These are phyloP conservation scores for Ophiostoma himal-ulmi DNA, from an alignment of 2,329 filamentous ascomycete genomes.

Conservation along the genomic window DNA sequence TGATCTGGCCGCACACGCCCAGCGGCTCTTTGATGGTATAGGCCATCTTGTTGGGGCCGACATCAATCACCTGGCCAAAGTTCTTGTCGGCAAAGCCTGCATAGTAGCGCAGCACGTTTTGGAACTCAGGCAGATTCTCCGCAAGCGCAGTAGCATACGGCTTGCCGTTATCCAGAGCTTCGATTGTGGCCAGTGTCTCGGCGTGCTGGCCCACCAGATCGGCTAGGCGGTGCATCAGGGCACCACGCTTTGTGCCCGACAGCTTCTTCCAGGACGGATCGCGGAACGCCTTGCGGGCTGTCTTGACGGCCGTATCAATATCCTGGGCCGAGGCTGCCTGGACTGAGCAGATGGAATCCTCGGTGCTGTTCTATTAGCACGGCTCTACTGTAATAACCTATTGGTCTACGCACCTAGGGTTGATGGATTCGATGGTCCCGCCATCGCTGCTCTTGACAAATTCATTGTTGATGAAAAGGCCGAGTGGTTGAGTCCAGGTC, in stretches of 20 bases:
- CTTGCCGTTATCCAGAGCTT: conserved; percentile 79
- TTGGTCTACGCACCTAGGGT: conserved; percentile 53
- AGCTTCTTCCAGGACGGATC: conserved; percentile 62
- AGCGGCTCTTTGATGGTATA: conserved; percentile 73
- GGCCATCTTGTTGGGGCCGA: conserved; percentile 62
- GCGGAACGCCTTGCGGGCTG: conserved; percentile 63
- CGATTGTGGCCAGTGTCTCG: conserved; percentile 45
- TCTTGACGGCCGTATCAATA: conserved; percentile 62
- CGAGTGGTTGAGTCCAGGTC: conserved; percentile 65
- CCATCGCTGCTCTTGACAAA: conserved; percentile 63
- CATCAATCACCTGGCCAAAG: conserved; percentile 70
- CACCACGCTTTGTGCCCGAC: conserved; percentile 60
- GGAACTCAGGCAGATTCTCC: conserved; percentile 52
- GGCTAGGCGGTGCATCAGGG: conserved; percentile 63
- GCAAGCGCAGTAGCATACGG: conserved; percentile 60
- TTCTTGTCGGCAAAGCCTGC: conserved; percentile 77
- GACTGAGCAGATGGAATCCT: conserved; percentile 64
- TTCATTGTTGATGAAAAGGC: conserved; percentile 81
- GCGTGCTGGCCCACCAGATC: conserved; percentile 62
- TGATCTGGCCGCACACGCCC: conserved; percentile 70
- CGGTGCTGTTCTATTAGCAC: conserved; percentile 37
- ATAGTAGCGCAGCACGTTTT: conserved; percentile 61
- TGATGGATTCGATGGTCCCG: conserved; percentile 60
- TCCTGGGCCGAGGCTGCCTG: conserved; percentile 62
- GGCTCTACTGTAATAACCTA: too few species aligned